Evolutionary conservation across 148 eudicot genomes (phyloP).

Genomic region (Rhododendron simsii): DNA sequence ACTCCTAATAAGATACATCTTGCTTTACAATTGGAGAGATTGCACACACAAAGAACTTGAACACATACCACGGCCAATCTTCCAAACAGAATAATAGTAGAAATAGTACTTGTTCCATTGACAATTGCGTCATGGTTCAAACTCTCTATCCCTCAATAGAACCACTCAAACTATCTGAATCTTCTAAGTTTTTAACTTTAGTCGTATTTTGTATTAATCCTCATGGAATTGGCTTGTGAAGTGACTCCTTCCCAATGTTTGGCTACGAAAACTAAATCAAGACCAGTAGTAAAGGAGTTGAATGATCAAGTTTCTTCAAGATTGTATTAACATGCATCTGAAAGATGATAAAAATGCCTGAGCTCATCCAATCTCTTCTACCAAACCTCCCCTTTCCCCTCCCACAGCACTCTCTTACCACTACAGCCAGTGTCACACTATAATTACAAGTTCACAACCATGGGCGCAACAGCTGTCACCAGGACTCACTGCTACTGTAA

Average conservation of each 20-base stretch:
- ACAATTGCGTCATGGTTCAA: background rate
- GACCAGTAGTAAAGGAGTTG: no score
- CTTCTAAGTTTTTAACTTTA: background rate
- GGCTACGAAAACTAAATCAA: no score
- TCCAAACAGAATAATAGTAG: background rate
- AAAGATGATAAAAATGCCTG: background rate
- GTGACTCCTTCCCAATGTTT: no score
- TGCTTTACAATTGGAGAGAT: background rate
- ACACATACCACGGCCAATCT: background rate
- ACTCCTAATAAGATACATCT: no score
- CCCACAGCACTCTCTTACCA: background rate
- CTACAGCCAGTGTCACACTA: background rate
- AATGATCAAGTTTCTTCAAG: background rate
- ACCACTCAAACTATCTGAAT: background rate
- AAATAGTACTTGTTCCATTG: background rate
- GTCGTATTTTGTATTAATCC: background rate
- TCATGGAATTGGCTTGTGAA: no score
- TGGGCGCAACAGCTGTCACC: background rate
- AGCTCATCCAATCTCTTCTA: background rate
- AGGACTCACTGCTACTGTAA: background rate
- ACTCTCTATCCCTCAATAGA: background rate
- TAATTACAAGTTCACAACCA: background rate
- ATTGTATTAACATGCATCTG: background rate
- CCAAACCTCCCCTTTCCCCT: background rate
- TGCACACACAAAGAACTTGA: background rate